Evolutionary conservation across 345 rosid genomes (phyloP).

Genomic region (Eucalyptus guilfoylei): DNA sequence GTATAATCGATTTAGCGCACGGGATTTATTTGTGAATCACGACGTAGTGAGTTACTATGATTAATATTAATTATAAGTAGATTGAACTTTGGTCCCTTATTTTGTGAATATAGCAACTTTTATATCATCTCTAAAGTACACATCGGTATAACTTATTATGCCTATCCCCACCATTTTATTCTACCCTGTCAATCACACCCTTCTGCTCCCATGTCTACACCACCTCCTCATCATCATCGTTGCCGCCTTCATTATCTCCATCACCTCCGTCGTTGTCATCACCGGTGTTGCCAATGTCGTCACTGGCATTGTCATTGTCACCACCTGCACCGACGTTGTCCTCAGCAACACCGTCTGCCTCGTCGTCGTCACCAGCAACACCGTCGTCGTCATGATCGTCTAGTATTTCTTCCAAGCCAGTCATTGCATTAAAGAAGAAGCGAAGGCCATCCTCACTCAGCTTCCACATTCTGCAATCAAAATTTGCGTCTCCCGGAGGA

Average conservation of each 20-base stretch:
- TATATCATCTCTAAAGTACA: neutral
- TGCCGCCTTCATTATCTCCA: neutral
- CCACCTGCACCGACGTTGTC: neutral
- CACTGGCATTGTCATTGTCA: neutral
- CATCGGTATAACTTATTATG: neutral
- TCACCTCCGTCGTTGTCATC: neutral
- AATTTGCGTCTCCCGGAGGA: neutral
- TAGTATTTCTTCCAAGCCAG: neutral
- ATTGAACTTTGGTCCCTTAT: neutral
- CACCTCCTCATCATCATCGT: neutral
- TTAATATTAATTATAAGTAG: neutral
- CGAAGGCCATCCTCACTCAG: neutral
- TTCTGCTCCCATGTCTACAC: neutral
- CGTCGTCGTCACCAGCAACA: neutral
- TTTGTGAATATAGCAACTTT: neutral
- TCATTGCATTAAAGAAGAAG: neutral
- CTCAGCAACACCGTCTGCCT: neutral
- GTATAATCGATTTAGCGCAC: neutral
- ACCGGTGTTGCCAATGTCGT: neutral
- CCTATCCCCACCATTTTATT: neutral
- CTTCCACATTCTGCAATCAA: neutral
- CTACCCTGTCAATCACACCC: neutral
- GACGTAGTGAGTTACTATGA: neutral
- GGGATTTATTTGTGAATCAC: neutral
- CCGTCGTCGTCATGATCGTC: neutral